Evolutionary conservation across 169 alveolate genomes (phyloP).

Genomic region (Plasmodium inui): DNA sequence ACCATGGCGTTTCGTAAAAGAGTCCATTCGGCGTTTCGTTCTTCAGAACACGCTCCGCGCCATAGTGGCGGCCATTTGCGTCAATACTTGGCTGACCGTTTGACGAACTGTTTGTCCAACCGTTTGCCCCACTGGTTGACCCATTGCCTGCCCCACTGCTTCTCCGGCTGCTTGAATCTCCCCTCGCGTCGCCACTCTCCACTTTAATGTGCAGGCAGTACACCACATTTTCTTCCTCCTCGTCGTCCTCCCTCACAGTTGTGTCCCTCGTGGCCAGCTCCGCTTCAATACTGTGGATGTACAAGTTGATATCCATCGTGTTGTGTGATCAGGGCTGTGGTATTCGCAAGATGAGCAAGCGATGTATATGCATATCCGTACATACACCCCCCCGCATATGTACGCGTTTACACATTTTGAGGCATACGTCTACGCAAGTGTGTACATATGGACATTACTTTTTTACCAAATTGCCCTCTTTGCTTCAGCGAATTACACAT

Average conservation of each 20-base stretch:
- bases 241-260: not conserved
- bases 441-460: not conserved
- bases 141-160: not conserved
- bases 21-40: constrained; percentile 5
- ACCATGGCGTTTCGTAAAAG: constrained; percentile 74
- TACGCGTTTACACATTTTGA: not conserved
- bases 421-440: not conserved
- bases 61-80: not conserved
- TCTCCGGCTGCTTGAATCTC: not conserved
- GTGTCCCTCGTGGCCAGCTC: not conserved
- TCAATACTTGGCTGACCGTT: not conserved
- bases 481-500: not conserved
- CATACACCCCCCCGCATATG: not conserved
- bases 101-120: no score
- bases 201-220: constrained; percentile 62
- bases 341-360: not conserved
- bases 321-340: not conserved
- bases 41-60: not conserved
- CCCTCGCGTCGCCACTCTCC: constrained; percentile 13
- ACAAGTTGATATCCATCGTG: constrained; percentile 65
- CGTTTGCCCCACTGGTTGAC: not conserved
- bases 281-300: constrained; percentile 68
- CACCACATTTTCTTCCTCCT: constrained; percentile 45
- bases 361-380: not conserved
- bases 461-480: not conserved